Conservation (phyloP, 2,329 filamentous ascomycete species). For the Fusarium sarcochroum region DNA sequence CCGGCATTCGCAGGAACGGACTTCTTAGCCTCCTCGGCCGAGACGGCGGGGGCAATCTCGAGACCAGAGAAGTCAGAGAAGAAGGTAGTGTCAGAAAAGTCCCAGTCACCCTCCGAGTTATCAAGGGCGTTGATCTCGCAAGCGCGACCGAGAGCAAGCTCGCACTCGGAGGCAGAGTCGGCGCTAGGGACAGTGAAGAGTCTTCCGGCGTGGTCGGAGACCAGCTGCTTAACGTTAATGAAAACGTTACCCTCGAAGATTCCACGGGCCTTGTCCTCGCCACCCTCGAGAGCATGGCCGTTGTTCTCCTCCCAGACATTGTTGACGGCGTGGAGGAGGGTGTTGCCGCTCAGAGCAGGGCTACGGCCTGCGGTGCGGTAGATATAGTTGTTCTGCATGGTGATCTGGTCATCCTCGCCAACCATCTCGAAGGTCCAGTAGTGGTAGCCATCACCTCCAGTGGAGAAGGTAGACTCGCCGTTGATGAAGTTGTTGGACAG, state of each 20-base stretch:
- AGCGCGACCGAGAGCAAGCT: slow-evolving; percentile 5
- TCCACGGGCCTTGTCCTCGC: background rate
- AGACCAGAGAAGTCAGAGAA: slow-evolving; percentile 17
- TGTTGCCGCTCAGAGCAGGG: slow-evolving; percentile 8
- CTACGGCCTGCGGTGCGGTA: slow-evolving; percentile 7
- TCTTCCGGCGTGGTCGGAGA: background rate
- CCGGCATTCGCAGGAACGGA: slow-evolving; percentile 9
- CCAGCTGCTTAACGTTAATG: background rate
- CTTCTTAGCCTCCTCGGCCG: slow-evolving; percentile 8
- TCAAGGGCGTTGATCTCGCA: background rate
- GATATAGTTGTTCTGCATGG: slow-evolving; percentile 71
- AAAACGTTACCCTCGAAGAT: slow-evolving; percentile 11
- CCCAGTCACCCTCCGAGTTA: background rate
- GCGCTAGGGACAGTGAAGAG: background rate
- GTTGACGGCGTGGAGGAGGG: slow-evolving; percentile 15
- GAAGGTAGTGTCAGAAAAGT: slow-evolving; percentile 19
- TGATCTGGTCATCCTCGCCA: slow-evolving; percentile 64
- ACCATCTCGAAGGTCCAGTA: slow-evolving; percentile 72
- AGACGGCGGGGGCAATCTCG: slow-evolving; percentile 8
- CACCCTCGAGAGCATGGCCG: slow-evolving; percentile 3
- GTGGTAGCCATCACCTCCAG: slow-evolving; percentile 69
- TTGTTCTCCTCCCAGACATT: slow-evolving; percentile 18
- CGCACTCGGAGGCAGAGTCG: background rate
- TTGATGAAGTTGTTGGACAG: slow-evolving; percentile 15
- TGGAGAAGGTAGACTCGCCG: slow-evolving; percentile 35